Evolutionary conservation across 176 grass and related monocot species (phyloP).

Genomic region (Alopecurus myosuroides): DNA sequence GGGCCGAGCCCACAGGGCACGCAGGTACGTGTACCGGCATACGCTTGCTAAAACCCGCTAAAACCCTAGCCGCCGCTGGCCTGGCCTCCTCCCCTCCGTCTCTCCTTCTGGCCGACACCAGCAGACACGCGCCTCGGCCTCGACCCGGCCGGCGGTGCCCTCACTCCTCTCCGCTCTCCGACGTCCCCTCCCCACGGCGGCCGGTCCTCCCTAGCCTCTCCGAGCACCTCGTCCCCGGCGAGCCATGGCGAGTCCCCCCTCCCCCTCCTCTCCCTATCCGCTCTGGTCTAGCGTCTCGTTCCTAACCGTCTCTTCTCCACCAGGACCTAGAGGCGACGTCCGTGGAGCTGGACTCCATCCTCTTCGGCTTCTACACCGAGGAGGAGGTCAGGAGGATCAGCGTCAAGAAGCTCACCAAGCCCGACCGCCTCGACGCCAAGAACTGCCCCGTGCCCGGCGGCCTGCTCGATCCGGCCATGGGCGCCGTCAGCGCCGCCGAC

Average conservation of each 20-base stretch:
- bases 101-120: too few relatives aligned
- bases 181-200: background rate
- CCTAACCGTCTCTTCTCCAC: background rate
- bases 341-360: constrained; percentile 62
- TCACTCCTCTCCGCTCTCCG: too few relatives aligned
- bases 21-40: too few relatives aligned
- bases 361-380: constrained; percentile 66
- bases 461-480: constrained; percentile 81
- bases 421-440: constrained; percentile 63
- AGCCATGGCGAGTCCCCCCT: background rate
- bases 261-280: background rate
- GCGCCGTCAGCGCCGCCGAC: constrained; percentile 57
- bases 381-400: constrained; percentile 65
- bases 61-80: too few relatives aligned
- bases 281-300: background rate
- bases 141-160: too few relatives aligned
- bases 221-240: background rate
- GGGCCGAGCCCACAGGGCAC: too few relatives aligned
- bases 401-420: constrained; percentile 65
- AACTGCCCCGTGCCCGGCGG: constrained; percentile 57
- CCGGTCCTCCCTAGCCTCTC: background rate
- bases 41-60: too few relatives aligned
- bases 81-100: too few relatives aligned
- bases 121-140: too few relatives aligned
- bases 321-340: constrained; percentile 44